Evolutionary conservation across 2,329 filamentous ascomycete species (phyloP), one percentile per base, ranked within the genome.

Genomic region (Trichoderma harzianum): DNA sequence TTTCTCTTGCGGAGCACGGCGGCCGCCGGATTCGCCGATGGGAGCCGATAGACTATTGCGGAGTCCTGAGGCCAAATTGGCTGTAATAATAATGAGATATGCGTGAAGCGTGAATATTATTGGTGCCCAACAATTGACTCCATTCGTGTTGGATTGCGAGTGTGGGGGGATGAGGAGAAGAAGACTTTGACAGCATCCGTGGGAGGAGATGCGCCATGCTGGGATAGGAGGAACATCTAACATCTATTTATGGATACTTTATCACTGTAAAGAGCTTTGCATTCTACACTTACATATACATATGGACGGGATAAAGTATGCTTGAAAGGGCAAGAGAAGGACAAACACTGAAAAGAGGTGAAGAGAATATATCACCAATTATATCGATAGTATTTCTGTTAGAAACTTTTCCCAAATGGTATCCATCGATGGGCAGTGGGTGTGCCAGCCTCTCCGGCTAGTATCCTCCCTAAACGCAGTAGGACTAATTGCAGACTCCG

Each of bases 11-110:
- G 66, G 66, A 69, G 66, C 57, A 53, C 57, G 66, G 53, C 66
- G 66, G 53, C 26, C 55, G 66, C 66, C 65, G 65, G 26, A 61
- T 61, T 61, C 36, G 55, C 65, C 66, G 66, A 69, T 26, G 66
- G 34, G 55, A 69, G 36, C 66, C 66, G 66, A 69, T 24, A n/a
- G 7, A 60, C 28, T 26, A 53, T 21, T 62, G 55, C 66, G 57
- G 57, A 61, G 66, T 69, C 65, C 5, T 21, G 53, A 30, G n/a
- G 39, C 26, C 18, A 47, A 32, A 51, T 16, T 7, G 16, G 30
- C 39, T 57, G 32, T 28, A 21, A 21, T 34, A 24, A 7, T 18
- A n/a, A 21, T 32, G 57, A 60, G 34, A 63, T 43, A 18, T 30
- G 16, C 11, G 26, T 26, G 61, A 18, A 53, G 3, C 28, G 21